These are phyloP conservation scores for Biancaea sappan DNA, from an alignment of 306 rosid species.

Conservation along the genomic window DNA sequence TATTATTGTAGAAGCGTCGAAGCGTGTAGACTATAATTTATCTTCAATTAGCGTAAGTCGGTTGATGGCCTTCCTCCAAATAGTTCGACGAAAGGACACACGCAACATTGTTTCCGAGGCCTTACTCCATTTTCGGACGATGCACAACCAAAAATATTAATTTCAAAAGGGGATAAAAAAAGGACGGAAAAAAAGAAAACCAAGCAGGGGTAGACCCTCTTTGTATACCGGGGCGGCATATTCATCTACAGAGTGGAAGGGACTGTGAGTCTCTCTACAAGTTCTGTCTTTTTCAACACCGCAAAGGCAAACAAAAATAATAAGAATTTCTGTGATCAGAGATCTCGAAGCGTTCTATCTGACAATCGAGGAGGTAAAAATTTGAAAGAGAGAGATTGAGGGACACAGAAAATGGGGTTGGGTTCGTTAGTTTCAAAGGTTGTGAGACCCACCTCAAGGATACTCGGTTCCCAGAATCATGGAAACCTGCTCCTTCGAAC, in stretches of 20 bases:
- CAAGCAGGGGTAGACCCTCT: not conserved
- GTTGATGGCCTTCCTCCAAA: not conserved
- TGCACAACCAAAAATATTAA: not conserved
- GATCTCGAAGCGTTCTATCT: not conserved
- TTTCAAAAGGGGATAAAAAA: not conserved
- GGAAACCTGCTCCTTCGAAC: constrained; percentile 52
- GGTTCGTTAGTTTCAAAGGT: constrained; percentile 76
- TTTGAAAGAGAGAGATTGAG: not conserved
- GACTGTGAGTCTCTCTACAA: not conserved
- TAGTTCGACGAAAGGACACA: not conserved
- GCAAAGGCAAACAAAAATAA: not conserved
- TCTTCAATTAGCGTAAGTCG: not conserved
- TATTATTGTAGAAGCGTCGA: no score
- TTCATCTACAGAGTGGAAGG: not conserved
- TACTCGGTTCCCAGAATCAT: constrained; percentile 55
- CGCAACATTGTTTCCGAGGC: not conserved
- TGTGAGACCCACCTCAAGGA: constrained; percentile 65
- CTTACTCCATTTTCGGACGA: not conserved
- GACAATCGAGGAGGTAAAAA: not conserved
- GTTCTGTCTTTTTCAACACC: not conserved
- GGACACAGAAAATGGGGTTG: constrained; percentile 1
- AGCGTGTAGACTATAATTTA: no score
- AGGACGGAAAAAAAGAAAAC: not conserved
- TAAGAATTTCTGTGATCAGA: not conserved
- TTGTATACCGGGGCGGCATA: not conserved